A percentile compares a stretch with the other conserved stretches of the same genome.
These are phyloP conservation scores for Hyaloscypha hepaticicola DNA, from an alignment of 495 filamentous ascomycete genomes.

Conservation along the genomic window DNA sequence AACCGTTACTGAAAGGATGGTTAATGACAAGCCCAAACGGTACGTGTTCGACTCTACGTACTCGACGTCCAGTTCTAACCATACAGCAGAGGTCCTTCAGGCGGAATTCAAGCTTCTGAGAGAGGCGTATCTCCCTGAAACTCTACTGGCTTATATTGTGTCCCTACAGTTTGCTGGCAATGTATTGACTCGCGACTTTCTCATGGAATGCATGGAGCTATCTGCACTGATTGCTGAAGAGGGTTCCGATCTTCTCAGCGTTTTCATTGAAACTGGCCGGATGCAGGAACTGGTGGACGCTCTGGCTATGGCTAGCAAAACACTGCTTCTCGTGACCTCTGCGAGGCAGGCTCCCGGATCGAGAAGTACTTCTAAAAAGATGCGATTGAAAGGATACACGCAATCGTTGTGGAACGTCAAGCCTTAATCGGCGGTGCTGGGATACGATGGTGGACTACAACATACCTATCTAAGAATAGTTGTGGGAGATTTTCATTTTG, in stretches of 20 bases:
- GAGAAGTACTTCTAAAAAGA: conserved; percentile 46
- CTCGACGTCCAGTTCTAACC: background rate
- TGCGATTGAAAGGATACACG: conserved; percentile 52
- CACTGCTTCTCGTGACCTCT: conserved; percentile 62
- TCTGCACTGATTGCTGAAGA: conserved; percentile 65
- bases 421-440: background rate
- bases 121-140: conserved; percentile 74
- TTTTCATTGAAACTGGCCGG: conserved; percentile 62
- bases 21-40: conserved; percentile 29
- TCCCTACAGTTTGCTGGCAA: conserved; percentile 69
- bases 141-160: conserved; percentile 75
- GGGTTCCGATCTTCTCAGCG: conserved; percentile 58
- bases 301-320: conserved; percentile 71
- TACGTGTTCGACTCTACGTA: conserved; percentile 1
- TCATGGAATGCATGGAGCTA: conserved; percentile 78
- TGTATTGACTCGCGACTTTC: conserved; percentile 58
- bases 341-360: conserved; percentile 36
- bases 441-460: background rate
- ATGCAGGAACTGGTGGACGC: conserved; percentile 77
- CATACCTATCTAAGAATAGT: too few species aligned
- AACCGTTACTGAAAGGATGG: conserved; percentile 27
- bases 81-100: conserved; percentile 34
- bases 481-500: too few species aligned
- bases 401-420: conserved; percentile 47
- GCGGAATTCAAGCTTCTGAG: conserved; percentile 56